These are phyloP conservation scores for Torrubiellomyces zombiae DNA, from an alignment of 2,329 filamentous ascomycete genomes.

Conservation along the genomic window DNA sequence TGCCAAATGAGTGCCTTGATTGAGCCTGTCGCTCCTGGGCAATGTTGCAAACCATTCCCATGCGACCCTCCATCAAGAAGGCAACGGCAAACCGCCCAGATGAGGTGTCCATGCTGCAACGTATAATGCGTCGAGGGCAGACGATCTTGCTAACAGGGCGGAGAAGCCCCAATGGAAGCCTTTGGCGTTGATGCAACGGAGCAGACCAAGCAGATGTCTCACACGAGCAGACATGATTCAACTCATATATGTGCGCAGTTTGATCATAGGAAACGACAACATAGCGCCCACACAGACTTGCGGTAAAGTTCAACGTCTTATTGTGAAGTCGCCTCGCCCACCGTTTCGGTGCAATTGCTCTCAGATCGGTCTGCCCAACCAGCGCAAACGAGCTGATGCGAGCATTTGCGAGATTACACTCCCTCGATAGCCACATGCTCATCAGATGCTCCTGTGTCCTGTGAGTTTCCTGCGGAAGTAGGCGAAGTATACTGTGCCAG, in stretches of 20 bases:
- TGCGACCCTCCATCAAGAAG: constrained; percentile 39
- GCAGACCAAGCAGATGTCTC: constrained; percentile 10
- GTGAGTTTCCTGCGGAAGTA: too few species aligned
- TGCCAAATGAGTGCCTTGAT: constrained; percentile 4
- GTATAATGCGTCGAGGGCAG: constrained; percentile 39
- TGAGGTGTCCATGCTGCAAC: constrained; percentile 46
- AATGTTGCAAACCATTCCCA: constrained; percentile 44
- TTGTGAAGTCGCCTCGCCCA: too few species aligned
- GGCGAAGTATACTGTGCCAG: constrained; percentile 20
- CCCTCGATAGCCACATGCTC: constrained; percentile 25
- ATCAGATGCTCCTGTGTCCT: constrained; percentile 17
- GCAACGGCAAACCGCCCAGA: constrained; percentile 37
- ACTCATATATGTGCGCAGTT: constrained; percentile 38
- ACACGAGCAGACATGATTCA: constrained; percentile 18
- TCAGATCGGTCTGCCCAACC: constrained; percentile 19
- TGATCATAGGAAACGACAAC: constrained; percentile 36
- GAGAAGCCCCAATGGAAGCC: constrained; percentile 13
- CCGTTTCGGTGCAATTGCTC: constrained; percentile 12
- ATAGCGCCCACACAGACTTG: constrained; percentile 41
- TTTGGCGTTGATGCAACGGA: constrained; percentile 9
- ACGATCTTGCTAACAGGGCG: constrained; percentile 32
- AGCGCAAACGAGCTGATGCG: constrained; percentile 13
- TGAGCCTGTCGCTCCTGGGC: constrained; percentile 7
- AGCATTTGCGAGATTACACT: constrained; percentile 14
- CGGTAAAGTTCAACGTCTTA: constrained; percentile 30